phyloP scores from a whole-genome alignment of 164 flowering plant species.

The Vitis riparia region DNA sequence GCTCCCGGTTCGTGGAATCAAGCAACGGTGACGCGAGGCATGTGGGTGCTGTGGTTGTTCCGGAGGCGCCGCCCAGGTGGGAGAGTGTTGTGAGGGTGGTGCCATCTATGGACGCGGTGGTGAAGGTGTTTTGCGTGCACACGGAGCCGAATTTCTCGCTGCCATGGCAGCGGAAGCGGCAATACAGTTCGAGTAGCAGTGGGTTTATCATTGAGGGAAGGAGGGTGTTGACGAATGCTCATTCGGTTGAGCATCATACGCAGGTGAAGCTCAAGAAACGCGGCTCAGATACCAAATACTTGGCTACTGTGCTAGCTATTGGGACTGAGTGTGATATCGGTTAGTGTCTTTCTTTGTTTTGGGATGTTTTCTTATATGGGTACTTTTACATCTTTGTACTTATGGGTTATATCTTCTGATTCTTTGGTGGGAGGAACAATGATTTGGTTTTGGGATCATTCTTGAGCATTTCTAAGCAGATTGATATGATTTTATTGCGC shows the following conservation, averaged over 20 bases:
- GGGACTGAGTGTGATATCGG: slow-evolving; percentile 99
- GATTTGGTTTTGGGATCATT: too few species aligned
- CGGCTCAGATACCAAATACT: slow-evolving; percentile 89
- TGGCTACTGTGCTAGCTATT: slow-evolving; percentile 91
- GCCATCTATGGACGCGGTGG: slow-evolving; percentile 94
- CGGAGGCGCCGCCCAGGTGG: slow-evolving; percentile 8
- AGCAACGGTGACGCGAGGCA: slow-evolving; percentile 12
- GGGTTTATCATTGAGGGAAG: slow-evolving; percentile 84
- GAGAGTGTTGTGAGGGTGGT: slow-evolving; percentile 43
- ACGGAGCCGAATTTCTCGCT: slow-evolving; percentile 96
- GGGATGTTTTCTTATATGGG: not conserved
- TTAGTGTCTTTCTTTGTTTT: slow-evolving; percentile 9
- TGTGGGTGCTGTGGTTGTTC: not conserved
- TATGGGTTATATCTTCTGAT: too few species aligned
- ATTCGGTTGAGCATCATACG: slow-evolving; percentile 94
- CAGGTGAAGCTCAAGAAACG: slow-evolving; percentile 98
- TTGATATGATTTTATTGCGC: too few species aligned
- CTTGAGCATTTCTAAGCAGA: too few species aligned
- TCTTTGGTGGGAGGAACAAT: too few species aligned
- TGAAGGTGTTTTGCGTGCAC: slow-evolving; percentile 96
- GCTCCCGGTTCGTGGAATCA: slow-evolving; percentile 10
- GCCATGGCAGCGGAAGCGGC: slow-evolving; percentile 98
- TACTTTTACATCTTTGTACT: too few species aligned
- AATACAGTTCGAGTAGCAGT: slow-evolving; percentile 91
- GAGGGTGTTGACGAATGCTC: slow-evolving; percentile 96